phyloP scores from a whole-genome alignment of 768 basidiomycete genomes.

The Dacryopinax primogenitus region DNA sequence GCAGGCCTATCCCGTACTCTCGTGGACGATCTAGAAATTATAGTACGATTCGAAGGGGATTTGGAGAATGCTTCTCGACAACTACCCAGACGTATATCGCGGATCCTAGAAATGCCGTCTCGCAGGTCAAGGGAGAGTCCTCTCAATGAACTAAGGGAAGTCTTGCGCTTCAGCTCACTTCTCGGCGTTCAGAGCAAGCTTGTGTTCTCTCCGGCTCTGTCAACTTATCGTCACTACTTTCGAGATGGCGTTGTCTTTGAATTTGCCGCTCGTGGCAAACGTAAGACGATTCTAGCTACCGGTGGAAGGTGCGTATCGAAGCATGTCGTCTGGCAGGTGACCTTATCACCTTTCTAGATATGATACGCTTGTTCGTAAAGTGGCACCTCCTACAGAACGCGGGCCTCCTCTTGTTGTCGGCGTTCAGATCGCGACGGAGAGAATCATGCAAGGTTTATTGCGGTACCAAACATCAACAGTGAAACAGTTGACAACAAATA shows the following conservation, averaged over 20 bases:
- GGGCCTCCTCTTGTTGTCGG: slow-evolving; percentile 30
- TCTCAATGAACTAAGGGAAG: slow-evolving; percentile 46
- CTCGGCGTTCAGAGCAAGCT: slow-evolving; percentile 54
- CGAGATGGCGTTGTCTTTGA: slow-evolving; percentile 65
- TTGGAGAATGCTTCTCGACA: not conserved
- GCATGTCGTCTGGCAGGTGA: not conserved
- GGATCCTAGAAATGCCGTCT: not conserved
- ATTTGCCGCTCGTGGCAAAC: slow-evolving; percentile 53
- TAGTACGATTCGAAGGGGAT: slow-evolving; percentile 36
- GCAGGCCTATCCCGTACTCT: slow-evolving; percentile 53
- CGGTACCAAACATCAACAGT: slow-evolving; percentile 54
- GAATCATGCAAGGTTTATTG: slow-evolving; percentile 57
- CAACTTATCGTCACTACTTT: slow-evolving; percentile 54
- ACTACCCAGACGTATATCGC: slow-evolving; percentile 36
- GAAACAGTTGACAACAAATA: slow-evolving; percentile 43
- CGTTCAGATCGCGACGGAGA: slow-evolving; percentile 65
- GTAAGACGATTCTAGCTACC: slow-evolving; percentile 58
- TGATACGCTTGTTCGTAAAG: slow-evolving; percentile 52
- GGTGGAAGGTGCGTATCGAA: slow-evolving; percentile 54
- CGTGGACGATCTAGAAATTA: slow-evolving; percentile 60
- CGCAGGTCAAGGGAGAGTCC: slow-evolving; percentile 13
- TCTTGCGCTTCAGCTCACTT: slow-evolving; percentile 44
- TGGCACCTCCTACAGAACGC: slow-evolving; percentile 38
- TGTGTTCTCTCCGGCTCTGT: slow-evolving; percentile 60
- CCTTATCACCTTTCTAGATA: slow-evolving; percentile 37